Evolutionary conservation across 768 basidiomycete genomes (phyloP), one percentile per base, ranked within the genome.

Genomic region (Pisolithus microcarpus): DNA sequence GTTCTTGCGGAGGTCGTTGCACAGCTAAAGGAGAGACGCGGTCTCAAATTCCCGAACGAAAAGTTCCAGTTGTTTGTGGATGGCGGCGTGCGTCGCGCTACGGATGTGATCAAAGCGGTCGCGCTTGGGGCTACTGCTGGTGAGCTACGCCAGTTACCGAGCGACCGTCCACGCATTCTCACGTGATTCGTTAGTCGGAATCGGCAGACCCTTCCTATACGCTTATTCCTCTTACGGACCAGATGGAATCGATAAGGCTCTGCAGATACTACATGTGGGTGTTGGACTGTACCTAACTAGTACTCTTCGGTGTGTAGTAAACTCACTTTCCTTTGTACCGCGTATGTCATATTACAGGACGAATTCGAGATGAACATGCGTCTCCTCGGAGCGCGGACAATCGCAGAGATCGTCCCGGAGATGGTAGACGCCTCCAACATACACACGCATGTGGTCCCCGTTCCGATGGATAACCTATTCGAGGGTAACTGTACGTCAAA

Each of bases 331-430:
- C 21, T 18, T 11, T 19, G 28, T 18, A 30, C 13, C 36, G 19
- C 38, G 6, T 31, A 45, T 39, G 13, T 5, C 30, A 23, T 26
- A 7, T 53, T 4, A 8, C 62, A 97, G 91, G 91, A 94, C 58
- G 95, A 99, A 67, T 91, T 99, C 59, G 91, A 94, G 73, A 97
- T 98, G 95, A 93, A 95, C 69, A 78, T 97, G 80, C 85, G 94
- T 15, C 74, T 98, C 1, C 69, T 99, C 26, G 95, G 95, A 7
- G 93, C 93, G 0, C 81, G 76, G 4, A 86, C 79, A 0, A 65
- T 98, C 40, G 77, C 76, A 48, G 91, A 97, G 31, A 72, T 98
- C 50, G 80, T 82, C 0, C 89, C 87, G 0, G 80, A 82, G 40
- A 94, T 98, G 94, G 91, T 98, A 7, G 91, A 97, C 55, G 82